Evolutionary conservation across 352 stramenopile species (phyloP).

Genomic region (Phytophthora foliorum): DNA sequence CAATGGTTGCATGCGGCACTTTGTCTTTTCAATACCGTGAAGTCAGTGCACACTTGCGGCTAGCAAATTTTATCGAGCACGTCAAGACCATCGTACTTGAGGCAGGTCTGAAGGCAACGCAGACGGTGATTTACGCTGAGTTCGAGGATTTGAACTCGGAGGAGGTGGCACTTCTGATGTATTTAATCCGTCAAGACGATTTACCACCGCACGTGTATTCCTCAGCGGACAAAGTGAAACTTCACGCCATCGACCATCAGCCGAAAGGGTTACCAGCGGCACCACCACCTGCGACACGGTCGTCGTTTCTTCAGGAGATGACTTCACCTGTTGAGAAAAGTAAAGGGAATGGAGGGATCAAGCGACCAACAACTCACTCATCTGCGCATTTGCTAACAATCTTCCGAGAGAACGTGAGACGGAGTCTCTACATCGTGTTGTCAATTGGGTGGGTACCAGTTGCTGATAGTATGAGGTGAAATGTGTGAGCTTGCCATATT

Average conservation of each 20-base stretch:
- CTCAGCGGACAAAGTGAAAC: conserved; percentile 56
- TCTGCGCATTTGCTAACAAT: conserved; percentile 30
- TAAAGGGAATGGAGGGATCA: conserved; percentile 1
- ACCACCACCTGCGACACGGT: conserved; percentile 9
- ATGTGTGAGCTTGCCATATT: not conserved
- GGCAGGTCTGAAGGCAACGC: conserved; percentile 52
- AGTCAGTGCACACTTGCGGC: conserved; percentile 38
- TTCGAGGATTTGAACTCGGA: conserved; percentile 55
- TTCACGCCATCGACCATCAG: conserved; percentile 57
- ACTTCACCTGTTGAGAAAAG: conserved; percentile 6
- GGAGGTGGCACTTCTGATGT: conserved; percentile 49
- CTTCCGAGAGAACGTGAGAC: conserved; percentile 65
- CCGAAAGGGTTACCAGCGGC: conserved; percentile 7
- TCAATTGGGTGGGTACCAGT: conserved; percentile 53
- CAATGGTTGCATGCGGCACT: conserved; percentile 59
- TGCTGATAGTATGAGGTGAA: not conserved
- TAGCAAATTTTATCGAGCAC: conserved; percentile 50
- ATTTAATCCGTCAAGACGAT: conserved; percentile 56
- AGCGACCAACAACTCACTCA: conserved; percentile 3
- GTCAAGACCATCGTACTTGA: conserved; percentile 63
- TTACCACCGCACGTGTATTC: conserved; percentile 57
- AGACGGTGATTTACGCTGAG: conserved; percentile 66
- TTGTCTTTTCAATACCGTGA: conserved; percentile 70
- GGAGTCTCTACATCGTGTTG: conserved; percentile 62
- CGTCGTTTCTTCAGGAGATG: conserved; percentile 30